Evolutionary conservation across 768 basidiomycete genomes (phyloP).

Genomic region (Russula ochroleuca): DNA sequence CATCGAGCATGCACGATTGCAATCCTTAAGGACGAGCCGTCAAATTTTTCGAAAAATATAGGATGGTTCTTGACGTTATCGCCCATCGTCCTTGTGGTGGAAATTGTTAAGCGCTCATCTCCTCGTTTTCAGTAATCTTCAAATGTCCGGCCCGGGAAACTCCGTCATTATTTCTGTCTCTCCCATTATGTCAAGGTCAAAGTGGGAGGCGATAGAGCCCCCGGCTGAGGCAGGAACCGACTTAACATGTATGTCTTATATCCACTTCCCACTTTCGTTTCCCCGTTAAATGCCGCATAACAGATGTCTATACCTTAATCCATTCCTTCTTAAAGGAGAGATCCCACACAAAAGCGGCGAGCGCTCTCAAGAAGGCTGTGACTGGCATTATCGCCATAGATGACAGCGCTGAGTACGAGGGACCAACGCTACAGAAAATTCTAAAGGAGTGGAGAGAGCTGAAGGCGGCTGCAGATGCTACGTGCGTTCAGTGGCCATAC

Average conservation of each 20-base stretch:
- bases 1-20: conserved; percentile 96
- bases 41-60: conserved; percentile 55
- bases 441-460: conserved; percentile 57
- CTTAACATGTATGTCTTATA: conserved; percentile 8
- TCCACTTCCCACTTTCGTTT: background rate
- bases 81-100: conserved; percentile 18
- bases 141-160: conserved; percentile 5
- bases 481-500: conserved; percentile 12
- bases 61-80: conserved; percentile 75
- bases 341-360: conserved; percentile 65
- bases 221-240: background rate
- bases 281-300: background rate
- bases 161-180: background rate
- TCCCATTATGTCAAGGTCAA: background rate
- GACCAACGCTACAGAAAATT: conserved; percentile 60
- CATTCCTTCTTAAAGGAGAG: conserved; percentile 66
- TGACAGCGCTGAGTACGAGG: conserved; percentile 46
- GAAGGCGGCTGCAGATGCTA: conserved; percentile 15
- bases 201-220: background rate
- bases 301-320: conserved; percentile 74
- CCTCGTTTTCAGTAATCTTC: background rate
- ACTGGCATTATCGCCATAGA: conserved; percentile 57
- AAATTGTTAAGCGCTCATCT: background rate
- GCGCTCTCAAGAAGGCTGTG: conserved; percentile 69
- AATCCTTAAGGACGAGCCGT: conserved; percentile 77